Evolutionary conservation across 2,329 filamentous ascomycete genomes (phyloP).

Genomic region (Hymenoscyphus fraxineus): DNA sequence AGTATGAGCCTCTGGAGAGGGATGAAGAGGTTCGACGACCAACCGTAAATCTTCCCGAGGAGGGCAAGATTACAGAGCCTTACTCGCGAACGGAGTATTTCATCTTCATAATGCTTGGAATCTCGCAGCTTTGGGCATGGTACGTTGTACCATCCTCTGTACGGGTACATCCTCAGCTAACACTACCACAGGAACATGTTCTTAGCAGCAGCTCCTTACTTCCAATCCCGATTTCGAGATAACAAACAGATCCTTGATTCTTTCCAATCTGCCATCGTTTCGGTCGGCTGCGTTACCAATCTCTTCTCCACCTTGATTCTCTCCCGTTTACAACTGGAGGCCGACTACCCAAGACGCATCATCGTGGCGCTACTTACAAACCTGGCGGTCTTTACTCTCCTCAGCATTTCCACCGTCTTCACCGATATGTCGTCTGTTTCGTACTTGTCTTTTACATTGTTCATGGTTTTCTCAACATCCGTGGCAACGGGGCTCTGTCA

Average conservation of each 20-base stretch:
- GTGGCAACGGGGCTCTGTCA: conserved; percentile 82
- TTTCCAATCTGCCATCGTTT: conserved; percentile 87
- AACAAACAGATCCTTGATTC: conserved; percentile 69
- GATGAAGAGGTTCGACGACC: conserved; percentile 22
- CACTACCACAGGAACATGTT: conserved; percentile 87
- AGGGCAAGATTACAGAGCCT: conserved; percentile 30
- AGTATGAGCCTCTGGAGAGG: conserved; percentile 28
- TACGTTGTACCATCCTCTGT: conserved; percentile 42
- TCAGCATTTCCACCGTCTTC: conserved; percentile 77
- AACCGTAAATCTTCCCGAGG: conserved; percentile 17
- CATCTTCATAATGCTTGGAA: conserved; percentile 79
- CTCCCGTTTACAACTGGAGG: conserved; percentile 73
- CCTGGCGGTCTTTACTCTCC: conserved; percentile 68
- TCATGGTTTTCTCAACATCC: conserved; percentile 76
- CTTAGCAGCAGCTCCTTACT: conserved; percentile 89
- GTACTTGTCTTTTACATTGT: conserved; percentile 79
- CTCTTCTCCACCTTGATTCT: conserved; percentile 72
- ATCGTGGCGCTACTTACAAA: conserved; percentile 72
- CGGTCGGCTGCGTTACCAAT: conserved; percentile 81
- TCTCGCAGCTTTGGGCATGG: conserved; percentile 98
- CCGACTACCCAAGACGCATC: conserved; percentile 87
- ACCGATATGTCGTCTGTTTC: conserved; percentile 54
- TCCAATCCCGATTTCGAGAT: conserved; percentile 72
- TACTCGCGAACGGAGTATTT: conserved; percentile 87
- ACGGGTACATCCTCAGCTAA: conserved; percentile 10